phyloP scores from a whole-genome alignment of 2,329 filamentous ascomycete species.

The Aspergillus glaucus region DNA sequence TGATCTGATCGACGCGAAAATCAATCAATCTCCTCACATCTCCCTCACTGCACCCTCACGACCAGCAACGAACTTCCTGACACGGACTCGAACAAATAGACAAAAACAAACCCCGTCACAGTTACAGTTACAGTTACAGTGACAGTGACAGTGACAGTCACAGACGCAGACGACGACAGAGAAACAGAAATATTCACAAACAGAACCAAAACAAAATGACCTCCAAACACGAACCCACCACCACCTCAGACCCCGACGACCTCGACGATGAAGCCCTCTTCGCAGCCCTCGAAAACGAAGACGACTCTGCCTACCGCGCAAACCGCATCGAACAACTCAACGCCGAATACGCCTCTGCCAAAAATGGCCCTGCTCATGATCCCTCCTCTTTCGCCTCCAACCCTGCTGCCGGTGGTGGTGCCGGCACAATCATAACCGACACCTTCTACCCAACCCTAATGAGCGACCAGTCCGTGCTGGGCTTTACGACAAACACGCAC shows the following conservation, averaged over 20 bases:
- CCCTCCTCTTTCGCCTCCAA: slow-evolving; percentile 9
- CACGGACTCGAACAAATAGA: no score
- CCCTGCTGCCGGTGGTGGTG: slow-evolving; percentile 6
- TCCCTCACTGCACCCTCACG: no score
- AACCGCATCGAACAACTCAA: slow-evolving; percentile 56
- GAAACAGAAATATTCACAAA: neutral
- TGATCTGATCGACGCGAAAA: no score
- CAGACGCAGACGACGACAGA: no score
- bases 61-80: no score
- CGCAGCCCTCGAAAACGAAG: slow-evolving; percentile 48
- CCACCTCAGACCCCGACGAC: slow-evolving; percentile 28
- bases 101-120: no score
- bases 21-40: no score
- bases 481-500: slow-evolving; percentile 54
- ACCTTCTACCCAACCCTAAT: slow-evolving; percentile 33
- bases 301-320: slow-evolving; percentile 51
- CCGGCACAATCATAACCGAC: slow-evolving; percentile 16
- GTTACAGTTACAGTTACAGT: no score
- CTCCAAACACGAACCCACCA: neutral
- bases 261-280: slow-evolving; percentile 54
- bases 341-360: slow-evolving; percentile 47
- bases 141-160: no score
- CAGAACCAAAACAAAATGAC: neutral
- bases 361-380: slow-evolving; percentile 28
- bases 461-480: slow-evolving; percentile 53